Evolutionary conservation across 2,329 filamentous ascomycete genomes (phyloP).

Genomic region (Myriosclerotinia curreyana): DNA sequence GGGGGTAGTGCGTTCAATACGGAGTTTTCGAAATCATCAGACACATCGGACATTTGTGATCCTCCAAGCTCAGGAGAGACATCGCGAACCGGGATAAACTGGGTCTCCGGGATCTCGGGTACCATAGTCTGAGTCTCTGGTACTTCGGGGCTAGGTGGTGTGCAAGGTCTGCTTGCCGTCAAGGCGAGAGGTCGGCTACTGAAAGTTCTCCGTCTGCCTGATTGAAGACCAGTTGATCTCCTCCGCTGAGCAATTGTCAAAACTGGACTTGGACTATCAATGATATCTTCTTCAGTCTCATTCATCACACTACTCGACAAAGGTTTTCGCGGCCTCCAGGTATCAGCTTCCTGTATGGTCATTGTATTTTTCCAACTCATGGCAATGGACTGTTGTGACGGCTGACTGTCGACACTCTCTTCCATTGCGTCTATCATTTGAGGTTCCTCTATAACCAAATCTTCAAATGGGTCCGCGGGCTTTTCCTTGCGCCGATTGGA

Average conservation of each 20-base stretch:
- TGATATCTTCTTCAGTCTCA: slow-evolving; percentile 31
- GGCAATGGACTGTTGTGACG: not conserved
- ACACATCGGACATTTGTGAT: not conserved
- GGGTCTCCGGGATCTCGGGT: slow-evolving; percentile 2
- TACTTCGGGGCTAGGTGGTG: not conserved
- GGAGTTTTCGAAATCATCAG: not conserved
- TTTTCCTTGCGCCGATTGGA: not conserved
- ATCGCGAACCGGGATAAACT: not conserved
- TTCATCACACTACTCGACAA: slow-evolving; percentile 22
- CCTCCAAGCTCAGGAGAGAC: slow-evolving; percentile 14
- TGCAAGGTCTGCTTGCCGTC: not conserved
- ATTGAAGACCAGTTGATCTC: not conserved
- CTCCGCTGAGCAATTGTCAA: not conserved
- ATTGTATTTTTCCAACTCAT: not conserved
- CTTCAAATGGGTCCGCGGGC: not conserved
- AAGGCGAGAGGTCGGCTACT: slow-evolving; percentile 17
- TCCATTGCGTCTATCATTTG: slow-evolving; percentile 5
- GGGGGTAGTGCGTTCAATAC: not conserved
- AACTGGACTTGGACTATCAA: slow-evolving; percentile 22
- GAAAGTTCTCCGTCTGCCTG: not conserved
- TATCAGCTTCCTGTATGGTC: slow-evolving; percentile 4
- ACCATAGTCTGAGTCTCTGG: not conserved
- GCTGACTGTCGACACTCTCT: not conserved
- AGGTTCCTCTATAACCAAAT: not conserved
- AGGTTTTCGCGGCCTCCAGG: slow-evolving; percentile 26